A percentile compares a stretch with the other conserved stretches of the same genome.
Conservation (phyloP, 2,329 filamentous ascomycete species). For the Colletotrichum sp. region DNA sequence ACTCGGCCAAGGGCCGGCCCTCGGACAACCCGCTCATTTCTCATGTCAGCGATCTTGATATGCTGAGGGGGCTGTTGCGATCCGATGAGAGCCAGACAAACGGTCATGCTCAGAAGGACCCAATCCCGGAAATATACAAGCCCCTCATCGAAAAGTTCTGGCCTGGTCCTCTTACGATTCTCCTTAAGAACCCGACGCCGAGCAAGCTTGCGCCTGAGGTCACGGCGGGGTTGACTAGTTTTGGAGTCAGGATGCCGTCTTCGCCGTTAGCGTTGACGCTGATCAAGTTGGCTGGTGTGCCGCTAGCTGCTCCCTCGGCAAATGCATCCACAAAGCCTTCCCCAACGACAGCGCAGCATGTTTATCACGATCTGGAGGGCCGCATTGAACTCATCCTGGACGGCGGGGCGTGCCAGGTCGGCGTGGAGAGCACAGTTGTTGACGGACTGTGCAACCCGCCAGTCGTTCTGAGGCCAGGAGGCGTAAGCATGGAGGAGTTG, state of each 20-base stretch:
- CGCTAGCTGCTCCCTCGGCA: constrained; percentile 89
- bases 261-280: constrained; percentile 85
- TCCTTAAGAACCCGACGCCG: constrained; percentile 76
- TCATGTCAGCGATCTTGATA: constrained; percentile 82
- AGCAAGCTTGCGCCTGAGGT: constrained; percentile 87
- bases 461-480: constrained; percentile 83
- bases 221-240: constrained; percentile 82
- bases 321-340: constrained; percentile 95
- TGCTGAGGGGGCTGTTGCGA: constrained; percentile 69
- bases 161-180: constrained; percentile 92
- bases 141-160: constrained; percentile 84
- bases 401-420: constrained; percentile 84
- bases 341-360: constrained; percentile 89
- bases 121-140: constrained; percentile 76
- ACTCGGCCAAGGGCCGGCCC: constrained; percentile 85
- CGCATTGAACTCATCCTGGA: constrained; percentile 88
- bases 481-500: constrained; percentile 82
- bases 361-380: constrained; percentile 82
- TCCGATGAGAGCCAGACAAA: constrained; percentile 22
- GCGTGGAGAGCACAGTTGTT: constrained; percentile 96
- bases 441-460: constrained; percentile 86
- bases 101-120: constrained; percentile 32
- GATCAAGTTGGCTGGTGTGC: constrained; percentile 78
- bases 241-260: constrained; percentile 89
- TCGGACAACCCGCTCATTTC: constrained; percentile 96